Conservation (phyloP, 495 filamentous ascomycete genomes). For the Aspergillus baeticus region DNA sequence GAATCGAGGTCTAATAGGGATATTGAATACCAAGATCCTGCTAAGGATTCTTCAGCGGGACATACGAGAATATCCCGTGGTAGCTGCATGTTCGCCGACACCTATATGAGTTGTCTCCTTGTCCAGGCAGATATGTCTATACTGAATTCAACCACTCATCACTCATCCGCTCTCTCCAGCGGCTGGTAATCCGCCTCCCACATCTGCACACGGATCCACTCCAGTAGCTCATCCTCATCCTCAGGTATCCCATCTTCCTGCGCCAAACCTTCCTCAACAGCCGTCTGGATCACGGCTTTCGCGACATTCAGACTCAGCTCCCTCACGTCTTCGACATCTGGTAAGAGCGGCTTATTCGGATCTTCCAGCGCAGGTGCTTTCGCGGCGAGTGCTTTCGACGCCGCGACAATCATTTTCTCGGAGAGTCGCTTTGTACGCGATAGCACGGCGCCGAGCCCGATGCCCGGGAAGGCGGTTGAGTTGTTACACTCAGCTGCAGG, state of each 20-base stretch:
- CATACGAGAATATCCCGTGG: too few species aligned
- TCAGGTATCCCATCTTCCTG: slow-evolving; percentile 44
- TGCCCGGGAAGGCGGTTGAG: slow-evolving; percentile 81
- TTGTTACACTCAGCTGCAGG: slow-evolving; percentile 82
- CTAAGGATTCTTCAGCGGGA: too few species aligned
- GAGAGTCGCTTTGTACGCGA: slow-evolving; percentile 60
- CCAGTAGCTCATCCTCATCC: slow-evolving; percentile 58
- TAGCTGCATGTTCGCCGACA: too few species aligned
- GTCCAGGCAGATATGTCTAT: too few species aligned
- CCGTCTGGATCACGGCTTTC: slow-evolving; percentile 70
- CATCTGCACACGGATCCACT: slow-evolving; percentile 89
- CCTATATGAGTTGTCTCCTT: too few species aligned
- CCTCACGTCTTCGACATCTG: slow-evolving; percentile 73
- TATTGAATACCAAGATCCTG: too few species aligned
- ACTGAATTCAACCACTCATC: too few species aligned
- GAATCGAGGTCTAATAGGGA: too few species aligned
- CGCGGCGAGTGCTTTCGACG: slow-evolving; percentile 68
- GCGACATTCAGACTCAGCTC: slow-evolving; percentile 78
- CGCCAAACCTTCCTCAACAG: slow-evolving; percentile 66
- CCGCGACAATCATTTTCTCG: slow-evolving; percentile 80
- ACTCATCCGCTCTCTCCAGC: slow-evolving; percentile 37
- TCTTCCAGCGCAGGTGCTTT: slow-evolving; percentile 67
- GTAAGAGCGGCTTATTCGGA: slow-evolving; percentile 59
- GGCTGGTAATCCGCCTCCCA: slow-evolving; percentile 77
- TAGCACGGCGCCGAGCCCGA: slow-evolving; percentile 78